These are phyloP conservation scores for Pontederia paniculata DNA, from an alignment of 176 grass and related monocot genomes.

Conservation along the genomic window DNA sequence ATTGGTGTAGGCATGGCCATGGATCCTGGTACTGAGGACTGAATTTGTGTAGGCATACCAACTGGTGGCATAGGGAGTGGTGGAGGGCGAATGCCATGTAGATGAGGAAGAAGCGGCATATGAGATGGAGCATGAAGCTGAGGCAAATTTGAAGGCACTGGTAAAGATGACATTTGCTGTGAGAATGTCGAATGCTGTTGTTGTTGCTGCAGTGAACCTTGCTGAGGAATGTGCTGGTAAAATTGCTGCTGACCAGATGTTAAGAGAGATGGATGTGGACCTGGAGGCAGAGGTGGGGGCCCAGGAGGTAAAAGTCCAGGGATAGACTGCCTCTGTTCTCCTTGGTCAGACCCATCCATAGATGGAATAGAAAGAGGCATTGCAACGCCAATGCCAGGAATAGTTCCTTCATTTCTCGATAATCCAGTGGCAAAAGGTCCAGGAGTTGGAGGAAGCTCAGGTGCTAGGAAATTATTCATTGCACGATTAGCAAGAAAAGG, in stretches of 20 bases:
- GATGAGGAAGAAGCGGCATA: slow-evolving; percentile 50
- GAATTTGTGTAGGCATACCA: slow-evolving; percentile 4
- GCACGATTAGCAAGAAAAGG: slow-evolving; percentile 35
- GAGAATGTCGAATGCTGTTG: slow-evolving; percentile 67
- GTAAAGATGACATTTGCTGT: slow-evolving; percentile 42
- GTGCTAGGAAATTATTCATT: slow-evolving; percentile 48
- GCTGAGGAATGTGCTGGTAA: slow-evolving; percentile 8
- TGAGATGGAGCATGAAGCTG: slow-evolving; percentile 63
- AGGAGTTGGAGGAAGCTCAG: slow-evolving; percentile 51
- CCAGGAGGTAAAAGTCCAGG: slow-evolving; percentile 33
- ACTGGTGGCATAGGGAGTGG: slow-evolving; percentile 35
- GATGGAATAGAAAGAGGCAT: slow-evolving; percentile 38
- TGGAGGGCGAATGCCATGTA: slow-evolving; percentile 51
- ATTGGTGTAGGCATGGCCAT: slow-evolving; percentile 51
- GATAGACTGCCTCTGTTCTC: slow-evolving; percentile 12
- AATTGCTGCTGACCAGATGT: slow-evolving; percentile 55
- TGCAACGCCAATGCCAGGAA: slow-evolving; percentile 74
- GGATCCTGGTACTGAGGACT: slow-evolving; percentile 30
- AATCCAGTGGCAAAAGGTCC: slow-evolving; percentile 62
- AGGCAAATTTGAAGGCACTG: slow-evolving; percentile 55
- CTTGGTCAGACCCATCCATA: slow-evolving; percentile 67
- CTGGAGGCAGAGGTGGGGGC: slow-evolving; percentile 79
- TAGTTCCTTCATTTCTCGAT: slow-evolving; percentile 65
- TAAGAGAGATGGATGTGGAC: slow-evolving; percentile 93
- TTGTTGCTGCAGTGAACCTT: slow-evolving; percentile 13